Evolutionary conservation across 192 early-diverging fungal genomes (phyloP).

Genomic region (Physocladia obscura): DNA sequence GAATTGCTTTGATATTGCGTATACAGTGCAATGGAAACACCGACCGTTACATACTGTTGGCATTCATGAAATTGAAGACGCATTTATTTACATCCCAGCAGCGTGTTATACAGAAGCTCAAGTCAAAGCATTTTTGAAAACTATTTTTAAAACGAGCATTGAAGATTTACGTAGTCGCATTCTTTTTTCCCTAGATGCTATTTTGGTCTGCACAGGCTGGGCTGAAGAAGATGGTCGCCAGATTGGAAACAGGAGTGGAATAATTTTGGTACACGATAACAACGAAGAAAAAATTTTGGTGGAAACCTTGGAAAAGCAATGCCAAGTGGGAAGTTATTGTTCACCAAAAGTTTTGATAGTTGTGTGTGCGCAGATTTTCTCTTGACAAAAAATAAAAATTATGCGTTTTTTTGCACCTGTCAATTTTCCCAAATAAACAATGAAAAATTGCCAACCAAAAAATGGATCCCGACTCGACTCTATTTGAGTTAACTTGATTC

Average conservation of each 20-base stretch:
- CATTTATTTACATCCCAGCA: neutral
- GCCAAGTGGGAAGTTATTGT: too few species aligned
- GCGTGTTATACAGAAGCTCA: neutral
- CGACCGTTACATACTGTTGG: neutral
- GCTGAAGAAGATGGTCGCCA: neutral
- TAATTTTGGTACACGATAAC: too few species aligned
- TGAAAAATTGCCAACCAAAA: too few species aligned
- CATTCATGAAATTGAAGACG: neutral
- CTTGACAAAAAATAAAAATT: too few species aligned
- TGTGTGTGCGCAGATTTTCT: too few species aligned
- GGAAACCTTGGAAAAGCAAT: too few species aligned
- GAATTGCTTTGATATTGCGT: neutral
- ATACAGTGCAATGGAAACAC: neutral
- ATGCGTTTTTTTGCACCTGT: too few species aligned
- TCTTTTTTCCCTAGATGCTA: conserved; percentile 3
- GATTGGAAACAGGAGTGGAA: neutral
- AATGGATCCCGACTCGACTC: too few species aligned
- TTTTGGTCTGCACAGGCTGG: conserved; percentile 8
- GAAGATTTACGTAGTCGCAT: neutral
- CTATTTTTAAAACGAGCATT: neutral
- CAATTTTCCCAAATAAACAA: too few species aligned
- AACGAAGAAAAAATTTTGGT: too few species aligned
- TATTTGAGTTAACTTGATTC: too few species aligned
- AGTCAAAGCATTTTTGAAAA: neutral
- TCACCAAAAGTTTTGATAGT: too few species aligned